Evolutionary conservation across 805 yeast species (phyloP).

Genomic region (Wickerhamomyces canadensis): DNA sequence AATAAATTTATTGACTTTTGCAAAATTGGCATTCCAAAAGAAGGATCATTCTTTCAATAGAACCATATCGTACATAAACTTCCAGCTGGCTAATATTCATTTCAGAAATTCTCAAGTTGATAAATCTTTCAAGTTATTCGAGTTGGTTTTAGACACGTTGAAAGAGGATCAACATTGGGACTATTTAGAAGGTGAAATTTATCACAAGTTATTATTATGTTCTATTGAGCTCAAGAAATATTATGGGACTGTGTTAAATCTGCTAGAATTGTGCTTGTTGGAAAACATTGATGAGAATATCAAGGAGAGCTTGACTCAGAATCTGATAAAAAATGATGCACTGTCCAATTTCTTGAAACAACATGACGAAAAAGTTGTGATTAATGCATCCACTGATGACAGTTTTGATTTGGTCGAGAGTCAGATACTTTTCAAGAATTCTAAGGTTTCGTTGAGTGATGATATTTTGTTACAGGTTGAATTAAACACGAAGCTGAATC

Average conservation of each 20-base stretch:
- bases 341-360: constrained; percentile 4
- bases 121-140: constrained; percentile 37
- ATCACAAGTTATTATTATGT: constrained; percentile 35
- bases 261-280: constrained; percentile 28
- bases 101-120: constrained; percentile 28
- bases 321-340: constrained; percentile 1
- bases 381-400: constrained; percentile 22
- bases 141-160: constrained; percentile 32
- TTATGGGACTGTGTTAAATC: constrained; percentile 29
- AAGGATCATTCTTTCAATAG: constrained; percentile 31
- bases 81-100: constrained; percentile 47
- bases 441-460: constrained; percentile 15
- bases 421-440: constrained; percentile 17
- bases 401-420: constrained; percentile 21
- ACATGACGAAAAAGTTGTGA: constrained; percentile 9
- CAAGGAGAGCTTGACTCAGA: neutral
- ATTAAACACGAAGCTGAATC: constrained; percentile 25
- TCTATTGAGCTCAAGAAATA: constrained; percentile 26
- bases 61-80: constrained; percentile 37
- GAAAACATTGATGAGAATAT: constrained; percentile 1
- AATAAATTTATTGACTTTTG: constrained; percentile 28
- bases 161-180: constrained; percentile 37
- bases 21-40: constrained; percentile 32
- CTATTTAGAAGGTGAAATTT: constrained; percentile 26
- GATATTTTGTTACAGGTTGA: constrained; percentile 26